phyloP scores from a whole-genome alignment of 2,329 filamentous ascomycete species.

The Alternaria infectoria region DNA sequence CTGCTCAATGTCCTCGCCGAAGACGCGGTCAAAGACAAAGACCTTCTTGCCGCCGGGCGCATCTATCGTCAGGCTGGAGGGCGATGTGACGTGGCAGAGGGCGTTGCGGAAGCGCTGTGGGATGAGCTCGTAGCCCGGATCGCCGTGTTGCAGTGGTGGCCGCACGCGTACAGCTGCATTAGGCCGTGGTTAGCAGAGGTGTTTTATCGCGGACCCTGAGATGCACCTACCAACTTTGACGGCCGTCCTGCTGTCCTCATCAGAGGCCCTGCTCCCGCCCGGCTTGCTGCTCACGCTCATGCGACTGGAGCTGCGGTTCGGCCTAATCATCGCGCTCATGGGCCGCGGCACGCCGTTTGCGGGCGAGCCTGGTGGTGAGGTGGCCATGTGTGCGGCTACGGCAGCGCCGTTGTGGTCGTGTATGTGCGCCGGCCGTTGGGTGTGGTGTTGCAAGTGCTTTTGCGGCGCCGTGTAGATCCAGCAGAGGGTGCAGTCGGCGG shows the following conservation, averaged over 20 bases:
- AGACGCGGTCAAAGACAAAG: constrained; percentile 96
- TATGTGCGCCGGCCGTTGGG: constrained; percentile 17
- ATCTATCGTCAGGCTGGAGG: constrained; percentile 86
- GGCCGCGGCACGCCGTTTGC: constrained; percentile 64
- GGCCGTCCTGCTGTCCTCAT: constrained; percentile 87
- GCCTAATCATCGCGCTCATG: constrained; percentile 79
- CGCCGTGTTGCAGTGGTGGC: constrained; percentile 79
- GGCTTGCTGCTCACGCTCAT: constrained; percentile 82
- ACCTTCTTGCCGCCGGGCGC: constrained; percentile 91
- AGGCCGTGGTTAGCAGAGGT: constrained; percentile 29
- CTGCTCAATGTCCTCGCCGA: constrained; percentile 80
- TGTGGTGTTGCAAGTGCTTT: constrained; percentile 12
- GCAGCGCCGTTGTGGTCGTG: constrained; percentile 25
- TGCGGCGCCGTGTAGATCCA: constrained; percentile 8
- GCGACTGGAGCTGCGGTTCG: constrained; percentile 80
- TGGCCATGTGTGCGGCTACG: constrained; percentile 41
- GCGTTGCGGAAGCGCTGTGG: constrained; percentile 93
- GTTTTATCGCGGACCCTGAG: constrained; percentile 7
- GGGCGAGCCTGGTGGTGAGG: constrained; percentile 48
- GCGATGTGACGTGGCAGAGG: constrained; percentile 87
- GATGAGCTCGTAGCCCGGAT: constrained; percentile 93
- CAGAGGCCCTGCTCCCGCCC: constrained; percentile 80
- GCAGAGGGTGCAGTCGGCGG: constrained; percentile 16
- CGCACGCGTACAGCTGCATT: constrained; percentile 85
- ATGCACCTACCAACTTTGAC: constrained; percentile 89